Evolutionary conservation across 208 protist species (phyloP), one percentile per base, ranked within the genome.

Genomic region (Trypanosomatidae sp.): DNA sequence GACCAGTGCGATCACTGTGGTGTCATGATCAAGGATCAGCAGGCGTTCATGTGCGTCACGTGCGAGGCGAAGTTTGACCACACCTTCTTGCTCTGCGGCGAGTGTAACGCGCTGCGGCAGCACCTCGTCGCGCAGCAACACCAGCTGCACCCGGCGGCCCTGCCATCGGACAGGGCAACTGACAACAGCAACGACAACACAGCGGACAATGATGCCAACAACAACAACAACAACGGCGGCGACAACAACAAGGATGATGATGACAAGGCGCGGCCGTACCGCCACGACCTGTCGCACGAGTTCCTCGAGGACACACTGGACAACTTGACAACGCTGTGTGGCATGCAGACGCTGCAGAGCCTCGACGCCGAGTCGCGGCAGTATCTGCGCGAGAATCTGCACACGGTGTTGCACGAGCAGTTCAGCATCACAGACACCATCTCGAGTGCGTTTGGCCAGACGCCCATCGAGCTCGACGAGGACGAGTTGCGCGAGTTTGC

Each of bases 291-390:
- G 3, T 61, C 56, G 6, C 82, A 91, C 54, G 62, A 73, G 8
- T 91, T 91, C 47, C 22, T 91, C 13, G 82, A 87, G 43, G 82
- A 88, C 53, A 91, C 74, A 20, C 55, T 66, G 13, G 82, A 91
- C 26, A 88, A 91, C 40, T 40, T 91, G 13, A 73, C 51, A 22
- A 48, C 53, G 20, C 38, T 91, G 16, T 82, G 66, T 39, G 66
- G 68, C 8, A 72, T 86, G 67, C 77, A 88, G 50, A 30, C 84
- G n/a, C 43, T 75, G 56, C 60, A 73, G 40, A 55, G 38, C 35
- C 43, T 68, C 24, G 71, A 79, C 28, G 33, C 41, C 0, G 61
- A 68, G 33, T 47, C 56, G 27, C 62, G 55, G 18, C 48, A 64
- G 22, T 61, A 77, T 23, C 58, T 79, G 2, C 8, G 43, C 2